phyloP scores from a whole-genome alignment of 805 yeast genomes.

The Hyphopichia homilentoma region DNA sequence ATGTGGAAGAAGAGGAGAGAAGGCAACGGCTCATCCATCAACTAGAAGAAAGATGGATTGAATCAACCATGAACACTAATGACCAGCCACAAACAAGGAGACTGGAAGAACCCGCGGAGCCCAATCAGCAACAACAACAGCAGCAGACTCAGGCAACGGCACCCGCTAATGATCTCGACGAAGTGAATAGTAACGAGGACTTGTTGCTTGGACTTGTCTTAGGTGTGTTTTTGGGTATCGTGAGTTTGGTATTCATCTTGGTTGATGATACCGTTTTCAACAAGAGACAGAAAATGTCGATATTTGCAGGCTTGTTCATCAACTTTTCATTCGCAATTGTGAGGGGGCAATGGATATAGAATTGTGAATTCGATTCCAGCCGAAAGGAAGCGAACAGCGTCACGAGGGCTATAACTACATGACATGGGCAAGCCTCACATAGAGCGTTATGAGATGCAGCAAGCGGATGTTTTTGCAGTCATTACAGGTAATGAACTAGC shows the following conservation, averaged over 20 bases:
- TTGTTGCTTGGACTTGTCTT: constrained; percentile 64
- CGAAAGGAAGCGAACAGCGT: no score
- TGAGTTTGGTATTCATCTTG: constrained; percentile 56
- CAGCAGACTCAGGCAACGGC: constrained; percentile 6
- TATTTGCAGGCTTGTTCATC: constrained; percentile 65
- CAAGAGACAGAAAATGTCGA: constrained; percentile 61
- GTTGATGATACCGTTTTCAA: constrained; percentile 60
- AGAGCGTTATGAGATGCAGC: no score
- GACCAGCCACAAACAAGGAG: not conserved
- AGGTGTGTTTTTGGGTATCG: constrained; percentile 74
- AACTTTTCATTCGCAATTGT: constrained; percentile 66
- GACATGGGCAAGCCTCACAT: no score
- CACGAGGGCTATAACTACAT: no score
- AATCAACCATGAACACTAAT: constrained; percentile 54
- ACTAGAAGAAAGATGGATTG: constrained; percentile 86
- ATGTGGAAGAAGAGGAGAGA: constrained; percentile 42
- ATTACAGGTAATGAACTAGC: no score
- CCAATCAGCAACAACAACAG: constrained; percentile 37
- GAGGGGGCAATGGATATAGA: constrained; percentile 41
- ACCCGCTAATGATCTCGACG: constrained; percentile 28
- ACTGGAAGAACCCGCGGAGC: constrained; percentile 13
- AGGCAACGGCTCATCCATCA: constrained; percentile 45
- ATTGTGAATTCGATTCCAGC: no score
- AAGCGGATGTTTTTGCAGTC: no score
- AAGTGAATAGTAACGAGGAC: constrained; percentile 50